A percentile compares a stretch with the other conserved stretches of the same genome.
Evolutionary conservation across 495 filamentous ascomycete genomes (phyloP).

Genomic region (Thozetella sp.): DNA sequence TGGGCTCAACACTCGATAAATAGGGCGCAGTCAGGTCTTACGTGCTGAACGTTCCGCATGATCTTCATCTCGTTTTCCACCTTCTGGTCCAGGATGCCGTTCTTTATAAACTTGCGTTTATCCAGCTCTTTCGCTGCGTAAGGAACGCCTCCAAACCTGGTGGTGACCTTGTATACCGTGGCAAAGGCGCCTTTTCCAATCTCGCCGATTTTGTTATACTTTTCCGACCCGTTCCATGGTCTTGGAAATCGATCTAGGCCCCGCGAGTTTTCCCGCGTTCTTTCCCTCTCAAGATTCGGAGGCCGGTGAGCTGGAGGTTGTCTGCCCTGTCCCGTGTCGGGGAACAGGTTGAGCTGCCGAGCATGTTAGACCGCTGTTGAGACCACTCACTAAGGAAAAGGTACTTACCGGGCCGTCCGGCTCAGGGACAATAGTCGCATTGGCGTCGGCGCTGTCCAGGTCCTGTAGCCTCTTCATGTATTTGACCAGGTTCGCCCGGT

Average conservation of each 20-base stretch:
- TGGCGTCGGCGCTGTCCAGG: constrained; percentile 19
- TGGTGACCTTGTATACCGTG: constrained; percentile 82
- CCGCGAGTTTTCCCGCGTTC: neutral
- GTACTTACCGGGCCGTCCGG: constrained; percentile 44
- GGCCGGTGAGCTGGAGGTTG: neutral
- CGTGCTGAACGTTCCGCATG: constrained; percentile 81
- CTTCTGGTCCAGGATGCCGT: constrained; percentile 79
- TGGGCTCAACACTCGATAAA: neutral
- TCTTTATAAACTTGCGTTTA: constrained; percentile 86
- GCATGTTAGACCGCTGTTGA: neutral
- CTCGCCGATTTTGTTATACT: constrained; percentile 77
- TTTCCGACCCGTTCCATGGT: constrained; percentile 78
- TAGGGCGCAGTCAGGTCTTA: constrained; percentile 41
- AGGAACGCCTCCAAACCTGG: constrained; percentile 74
- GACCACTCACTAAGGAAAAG: neutral
- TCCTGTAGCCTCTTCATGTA: constrained; percentile 43
- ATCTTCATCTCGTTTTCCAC: constrained; percentile 95
- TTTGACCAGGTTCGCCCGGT: constrained; percentile 56
- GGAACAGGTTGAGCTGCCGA: constrained; percentile 29
- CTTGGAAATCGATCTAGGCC: constrained; percentile 26
- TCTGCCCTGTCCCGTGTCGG: neutral
- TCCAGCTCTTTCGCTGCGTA: constrained; percentile 92
- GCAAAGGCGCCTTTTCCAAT: constrained; percentile 96
- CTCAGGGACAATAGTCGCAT: constrained; percentile 45
- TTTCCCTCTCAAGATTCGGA: neutral